Evolutionary conservation across 306 rosid genomes (phyloP).

Genomic region (Styphnolobium japonicum): DNA sequence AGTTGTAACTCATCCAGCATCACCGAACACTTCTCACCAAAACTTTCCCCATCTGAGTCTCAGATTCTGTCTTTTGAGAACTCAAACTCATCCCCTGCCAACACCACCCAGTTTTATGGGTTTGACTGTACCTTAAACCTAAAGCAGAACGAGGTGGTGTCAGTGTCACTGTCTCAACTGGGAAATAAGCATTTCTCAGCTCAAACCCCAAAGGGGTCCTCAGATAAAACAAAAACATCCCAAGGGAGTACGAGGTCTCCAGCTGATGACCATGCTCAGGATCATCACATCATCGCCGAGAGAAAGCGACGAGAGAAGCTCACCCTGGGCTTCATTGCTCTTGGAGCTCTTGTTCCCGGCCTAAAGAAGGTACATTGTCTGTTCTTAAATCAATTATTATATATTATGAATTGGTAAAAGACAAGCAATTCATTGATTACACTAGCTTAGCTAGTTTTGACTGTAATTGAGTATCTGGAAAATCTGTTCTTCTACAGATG

Average conservation of each 20-base stretch:
- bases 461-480: neutral
- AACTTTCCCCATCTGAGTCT: slow-evolving; percentile 47
- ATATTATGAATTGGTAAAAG: too few species aligned
- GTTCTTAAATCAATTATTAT: neutral
- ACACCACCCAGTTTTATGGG: slow-evolving; percentile 17
- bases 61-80: slow-evolving; percentile 63
- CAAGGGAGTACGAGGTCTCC: slow-evolving; percentile 42
- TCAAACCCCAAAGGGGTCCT: slow-evolving; percentile 25
- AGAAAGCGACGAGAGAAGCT: slow-evolving; percentile 80
- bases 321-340: slow-evolving; percentile 75
- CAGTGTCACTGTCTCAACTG: neutral
- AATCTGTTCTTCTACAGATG: slow-evolving; percentile 33
- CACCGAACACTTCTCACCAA: slow-evolving; percentile 24
- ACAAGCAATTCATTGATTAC: neutral
- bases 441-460: neutral
- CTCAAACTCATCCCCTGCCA: slow-evolving; percentile 16
- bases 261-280: slow-evolving; percentile 56
- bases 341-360: slow-evolving; percentile 70
- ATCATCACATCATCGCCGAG: slow-evolving; percentile 78
- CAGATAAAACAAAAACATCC: slow-evolving; percentile 19
- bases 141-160: slow-evolving; percentile 19
- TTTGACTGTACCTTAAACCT: slow-evolving; percentile 25
- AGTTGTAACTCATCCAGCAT: slow-evolving; percentile 27
- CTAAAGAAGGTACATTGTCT: slow-evolving; percentile 63
- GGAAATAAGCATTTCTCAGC: slow-evolving; percentile 25